Conservation (phyloP, 192 early-diverging fungal species). For the Dissophora ornata region DNA sequence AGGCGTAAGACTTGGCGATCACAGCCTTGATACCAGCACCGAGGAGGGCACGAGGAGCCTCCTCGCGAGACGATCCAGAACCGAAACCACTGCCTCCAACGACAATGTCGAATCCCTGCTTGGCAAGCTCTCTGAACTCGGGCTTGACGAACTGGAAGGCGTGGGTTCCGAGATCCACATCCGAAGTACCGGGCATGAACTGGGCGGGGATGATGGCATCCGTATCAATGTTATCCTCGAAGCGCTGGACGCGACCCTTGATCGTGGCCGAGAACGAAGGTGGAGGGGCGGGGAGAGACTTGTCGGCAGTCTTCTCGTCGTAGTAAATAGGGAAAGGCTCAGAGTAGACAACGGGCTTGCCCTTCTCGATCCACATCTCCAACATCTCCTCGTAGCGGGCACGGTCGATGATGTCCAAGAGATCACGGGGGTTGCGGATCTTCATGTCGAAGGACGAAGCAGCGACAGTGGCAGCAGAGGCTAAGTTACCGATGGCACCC, state of each 20-base stretch:
- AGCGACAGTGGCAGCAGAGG: conserved; percentile 82
- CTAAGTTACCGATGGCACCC: conserved; percentile 82
- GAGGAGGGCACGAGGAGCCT: conserved; percentile 80
- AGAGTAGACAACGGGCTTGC: conserved; percentile 65
- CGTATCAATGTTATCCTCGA: conserved; percentile 82
- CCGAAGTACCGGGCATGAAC: conserved; percentile 78
- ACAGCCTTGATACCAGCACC: conserved; percentile 78
- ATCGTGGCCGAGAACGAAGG: conserved; percentile 61
- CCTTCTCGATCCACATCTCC: conserved; percentile 75
- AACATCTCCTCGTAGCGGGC: conserved; percentile 71
- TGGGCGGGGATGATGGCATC: conserved; percentile 85
- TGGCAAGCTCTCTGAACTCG: conserved; percentile 75
- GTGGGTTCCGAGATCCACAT: conserved; percentile 75
- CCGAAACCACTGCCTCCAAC: conserved; percentile 81
- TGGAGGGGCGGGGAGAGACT: conserved; percentile 29
- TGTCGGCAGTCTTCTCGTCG: conserved; percentile 32
- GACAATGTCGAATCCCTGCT: conserved; percentile 74
- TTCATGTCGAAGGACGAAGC: conserved; percentile 83
- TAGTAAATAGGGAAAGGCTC: conserved; percentile 72
- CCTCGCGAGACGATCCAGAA: conserved; percentile 81
- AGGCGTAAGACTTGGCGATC: conserved; percentile 84
- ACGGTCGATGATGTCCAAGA: conserved; percentile 74
- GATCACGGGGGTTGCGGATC: conserved; percentile 73
- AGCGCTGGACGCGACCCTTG: conserved; percentile 75
- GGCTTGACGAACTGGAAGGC: conserved; percentile 81